These are phyloP conservation scores for Symbiodinium natans DNA, from an alignment of 73 alveolate species.

Conservation along the genomic window DNA sequence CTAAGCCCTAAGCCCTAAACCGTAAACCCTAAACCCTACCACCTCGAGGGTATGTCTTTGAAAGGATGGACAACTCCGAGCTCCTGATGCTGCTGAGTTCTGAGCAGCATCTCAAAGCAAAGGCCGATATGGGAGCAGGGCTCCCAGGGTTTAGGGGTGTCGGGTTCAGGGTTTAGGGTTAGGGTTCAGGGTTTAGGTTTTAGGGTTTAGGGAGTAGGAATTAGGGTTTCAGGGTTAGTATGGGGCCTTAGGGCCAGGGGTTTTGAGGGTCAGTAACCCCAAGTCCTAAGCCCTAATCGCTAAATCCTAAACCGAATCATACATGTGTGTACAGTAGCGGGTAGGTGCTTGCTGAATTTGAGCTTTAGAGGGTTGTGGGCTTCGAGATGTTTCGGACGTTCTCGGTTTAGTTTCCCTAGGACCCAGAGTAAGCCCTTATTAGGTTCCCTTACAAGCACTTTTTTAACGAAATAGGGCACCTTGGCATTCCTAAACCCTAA, in stretches of 20 bases:
- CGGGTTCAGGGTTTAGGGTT: neutral
- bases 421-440: no score
- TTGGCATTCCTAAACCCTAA: neutral
- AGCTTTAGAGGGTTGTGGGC: no score
- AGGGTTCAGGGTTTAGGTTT: neutral
- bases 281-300: neutral
- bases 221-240: neutral
- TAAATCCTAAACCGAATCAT: no score
- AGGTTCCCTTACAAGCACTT: no score
- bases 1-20: neutral
- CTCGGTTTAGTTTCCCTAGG: no score
- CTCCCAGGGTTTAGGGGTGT: neutral
- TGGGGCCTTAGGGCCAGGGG: neutral
- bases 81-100: neutral
- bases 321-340: no score
- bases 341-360: no score
- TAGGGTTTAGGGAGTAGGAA: neutral
- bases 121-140: neutral
- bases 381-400: no score
- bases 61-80: neutral
- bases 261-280: neutral
- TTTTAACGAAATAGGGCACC: no score
- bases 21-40: neutral
- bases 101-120: neutral
- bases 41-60: no score